These are phyloP conservation scores for Syzygium syzygioides DNA, from an alignment of 441 rosid species.

Conservation along the genomic window DNA sequence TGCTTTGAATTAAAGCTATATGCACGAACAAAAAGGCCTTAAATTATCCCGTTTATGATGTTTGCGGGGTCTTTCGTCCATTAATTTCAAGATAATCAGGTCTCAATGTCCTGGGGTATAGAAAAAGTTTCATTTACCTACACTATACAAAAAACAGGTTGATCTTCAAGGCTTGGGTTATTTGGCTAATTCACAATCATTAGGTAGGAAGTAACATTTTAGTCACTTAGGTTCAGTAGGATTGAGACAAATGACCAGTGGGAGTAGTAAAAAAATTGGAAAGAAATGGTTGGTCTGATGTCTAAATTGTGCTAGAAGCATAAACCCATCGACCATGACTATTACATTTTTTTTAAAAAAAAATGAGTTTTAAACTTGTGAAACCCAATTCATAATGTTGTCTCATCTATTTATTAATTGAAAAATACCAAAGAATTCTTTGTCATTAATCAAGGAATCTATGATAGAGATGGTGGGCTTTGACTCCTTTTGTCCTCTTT, in stretches of 20 bases:
- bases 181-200: neutral
- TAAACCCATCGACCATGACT: neutral
- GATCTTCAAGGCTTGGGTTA: neutral
- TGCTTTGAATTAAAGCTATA: neutral
- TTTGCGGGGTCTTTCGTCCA: neutral
- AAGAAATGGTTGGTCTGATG: neutral
- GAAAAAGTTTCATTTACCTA: neutral
- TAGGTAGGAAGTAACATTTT: neutral
- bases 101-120: fast-evolving
- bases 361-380: neutral
- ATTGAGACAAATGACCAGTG: neutral
- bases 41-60: neutral
- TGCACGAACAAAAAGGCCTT: neutral
- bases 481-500: neutral
- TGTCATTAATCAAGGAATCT: neutral
- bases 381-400: neutral
- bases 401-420: neutral
- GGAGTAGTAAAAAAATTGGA: neutral
- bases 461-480: neutral
- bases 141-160: neutral
- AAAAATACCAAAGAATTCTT: neutral
- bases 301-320: neutral
- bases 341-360: neutral
- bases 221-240: neutral
- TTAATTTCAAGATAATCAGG: neutral